Base-by-base conservation (phyloP, 495 filamentous ascomycete genomes). In the Podospora pseudocomata region DNA sequence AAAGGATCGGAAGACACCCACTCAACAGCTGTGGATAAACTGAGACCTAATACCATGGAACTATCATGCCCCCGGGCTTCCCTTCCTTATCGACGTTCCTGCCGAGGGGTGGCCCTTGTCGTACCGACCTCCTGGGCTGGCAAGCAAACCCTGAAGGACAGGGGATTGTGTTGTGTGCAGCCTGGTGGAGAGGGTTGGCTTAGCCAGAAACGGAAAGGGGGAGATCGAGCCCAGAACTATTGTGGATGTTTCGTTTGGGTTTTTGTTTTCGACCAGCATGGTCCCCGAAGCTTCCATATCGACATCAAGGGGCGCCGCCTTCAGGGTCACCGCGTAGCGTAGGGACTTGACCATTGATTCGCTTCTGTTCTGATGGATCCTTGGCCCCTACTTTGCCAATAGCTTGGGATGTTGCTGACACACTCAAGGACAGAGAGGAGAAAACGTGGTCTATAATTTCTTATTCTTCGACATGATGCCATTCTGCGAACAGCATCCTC, bases 91-190 rank as follows among this genome's bases (percentile, higher is more conserved):
- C 7, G 55, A 20, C 16, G n/a, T n/a, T 20, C 7, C 55, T 57
- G 23, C 5, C 23, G n/a, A 26, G 55, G 55, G 23, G 6, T 20
- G 26, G 7, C 30, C 60, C 60, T 62, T 34, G 60, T 28, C 27
- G 26, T 59, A 6, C 56, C 3, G 19, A 59, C 20, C 19, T 15
- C 3, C 56, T 23, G 30, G 30, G 18, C 26, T n/a, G 60, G 4
- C 15, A 19, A 39, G 4, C 4, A 19, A 5, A 63, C 28, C 60
- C 26, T 18, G 32, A 63, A 32, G 27, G 18, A 2, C 32, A 63
- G 2, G n/a, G 61, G 49, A 63, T 63, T 63, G 61, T 32, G 32
- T 49, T 39, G 61, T n/a, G 30, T 49, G 39, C 15, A 32, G 61
- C 19, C 7, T 32, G 55, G 55, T 58, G 55, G 23, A 20, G n/a